These are phyloP conservation scores for Fonsecaea monophora DNA, from an alignment of 2,329 filamentous ascomycete genomes.

Conservation along the genomic window DNA sequence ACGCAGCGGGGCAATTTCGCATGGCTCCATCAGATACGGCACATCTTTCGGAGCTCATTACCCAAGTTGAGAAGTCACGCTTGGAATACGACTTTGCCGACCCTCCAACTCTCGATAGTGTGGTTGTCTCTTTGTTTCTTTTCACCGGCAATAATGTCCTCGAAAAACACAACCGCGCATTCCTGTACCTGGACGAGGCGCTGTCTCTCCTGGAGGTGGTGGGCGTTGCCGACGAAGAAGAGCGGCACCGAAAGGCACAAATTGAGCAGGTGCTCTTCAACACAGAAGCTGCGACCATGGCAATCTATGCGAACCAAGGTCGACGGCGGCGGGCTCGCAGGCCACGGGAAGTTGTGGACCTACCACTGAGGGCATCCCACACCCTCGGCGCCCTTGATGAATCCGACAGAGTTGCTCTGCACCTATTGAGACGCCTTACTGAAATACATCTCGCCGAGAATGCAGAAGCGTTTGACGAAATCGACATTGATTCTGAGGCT, in stretches of 20 bases:
- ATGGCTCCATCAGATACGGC: constrained; percentile 10
- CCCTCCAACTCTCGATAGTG: constrained; percentile 19
- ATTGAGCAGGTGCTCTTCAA: constrained; percentile 26
- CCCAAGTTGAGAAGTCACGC: constrained; percentile 22
- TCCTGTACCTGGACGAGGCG: constrained; percentile 26
- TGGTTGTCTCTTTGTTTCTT: constrained; percentile 20
- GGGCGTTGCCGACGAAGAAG: not conserved
- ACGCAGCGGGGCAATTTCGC: constrained; percentile 16
- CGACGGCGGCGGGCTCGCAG: constrained; percentile 5
- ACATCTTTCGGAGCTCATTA: constrained; percentile 4
- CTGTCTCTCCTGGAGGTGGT: constrained; percentile 19
- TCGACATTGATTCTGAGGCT: constrained; percentile 13
- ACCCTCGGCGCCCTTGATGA: not conserved
- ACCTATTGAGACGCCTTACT: constrained; percentile 24
- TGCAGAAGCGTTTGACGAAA: constrained; percentile 8
- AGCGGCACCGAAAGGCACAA: constrained; percentile 6
- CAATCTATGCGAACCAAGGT: constrained; percentile 15
- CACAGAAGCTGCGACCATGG: constrained; percentile 22
- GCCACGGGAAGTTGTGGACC: not conserved
- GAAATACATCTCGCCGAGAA: constrained; percentile 24
- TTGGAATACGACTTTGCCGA: constrained; percentile 25
- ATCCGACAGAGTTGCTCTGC: constrained; percentile 15
- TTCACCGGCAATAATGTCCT: constrained; percentile 26
- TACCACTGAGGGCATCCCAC: too few species aligned
- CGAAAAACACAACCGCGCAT: constrained; percentile 25